phyloP scores from a whole-genome alignment of 768 basidiomycete genomes.

The Trametes elegans region DNA sequence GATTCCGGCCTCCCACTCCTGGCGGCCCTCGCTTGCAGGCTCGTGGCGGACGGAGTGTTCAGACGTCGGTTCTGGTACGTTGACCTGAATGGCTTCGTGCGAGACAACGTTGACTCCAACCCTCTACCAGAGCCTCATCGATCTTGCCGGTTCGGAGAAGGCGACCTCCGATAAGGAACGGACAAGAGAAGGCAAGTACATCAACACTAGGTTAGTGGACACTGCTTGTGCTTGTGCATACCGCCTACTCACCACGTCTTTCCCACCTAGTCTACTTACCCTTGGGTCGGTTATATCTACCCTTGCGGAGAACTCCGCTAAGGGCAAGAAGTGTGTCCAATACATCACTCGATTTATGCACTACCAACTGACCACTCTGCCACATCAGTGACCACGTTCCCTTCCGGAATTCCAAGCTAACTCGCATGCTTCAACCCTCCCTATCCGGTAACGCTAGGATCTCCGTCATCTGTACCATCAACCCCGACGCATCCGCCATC shows the following conservation, averaged over 20 bases:
- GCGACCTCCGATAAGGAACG: slow-evolving; percentile 95
- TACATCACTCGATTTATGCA: background rate
- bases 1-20: slow-evolving; percentile 46
- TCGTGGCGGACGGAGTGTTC: slow-evolving; percentile 76
- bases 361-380: background rate
- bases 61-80: slow-evolving; percentile 70
- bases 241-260: background rate
- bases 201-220: slow-evolving; percentile 72
- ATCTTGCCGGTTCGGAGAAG: slow-evolving; percentile 95
- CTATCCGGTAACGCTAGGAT: slow-evolving; percentile 94
- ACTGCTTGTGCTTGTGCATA: background rate
- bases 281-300: slow-evolving; percentile 92
- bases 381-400: slow-evolving; percentile 83
- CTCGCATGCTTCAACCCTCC: slow-evolving; percentile 91
- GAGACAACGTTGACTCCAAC: background rate
- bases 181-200: slow-evolving; percentile 95
- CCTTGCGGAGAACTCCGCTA: slow-evolving; percentile 82
- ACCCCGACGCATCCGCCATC: slow-evolving; percentile 76
- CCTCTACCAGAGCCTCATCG: slow-evolving; percentile 72
- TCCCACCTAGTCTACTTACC: slow-evolving; percentile 67
- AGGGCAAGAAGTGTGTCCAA: slow-evolving; percentile 60
- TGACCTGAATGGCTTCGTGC: background rate
- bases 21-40: slow-evolving; percentile 70
- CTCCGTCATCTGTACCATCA: slow-evolving; percentile 94
- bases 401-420: slow-evolving; percentile 93